Conservation (phyloP, 768 basidiomycete species). For the Leccinum rimulosum region DNA sequence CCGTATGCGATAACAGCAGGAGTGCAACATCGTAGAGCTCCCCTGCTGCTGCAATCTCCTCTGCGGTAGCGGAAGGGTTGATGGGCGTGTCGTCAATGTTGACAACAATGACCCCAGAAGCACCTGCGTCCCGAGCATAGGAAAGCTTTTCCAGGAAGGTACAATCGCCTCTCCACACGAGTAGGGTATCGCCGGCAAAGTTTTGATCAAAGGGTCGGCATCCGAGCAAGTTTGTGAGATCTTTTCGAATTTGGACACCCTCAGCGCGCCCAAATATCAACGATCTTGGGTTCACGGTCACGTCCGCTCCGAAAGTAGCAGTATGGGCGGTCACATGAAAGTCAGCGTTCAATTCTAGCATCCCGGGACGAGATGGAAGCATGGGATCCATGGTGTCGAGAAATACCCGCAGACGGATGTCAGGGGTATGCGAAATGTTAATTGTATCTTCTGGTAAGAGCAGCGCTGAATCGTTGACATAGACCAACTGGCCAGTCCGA, state of each 20-base stretch:
- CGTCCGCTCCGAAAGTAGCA: slow-evolving; percentile 68
- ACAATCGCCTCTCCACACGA: slow-evolving; percentile 78
- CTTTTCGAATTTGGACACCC: slow-evolving; percentile 56
- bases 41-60: slow-evolving; percentile 57
- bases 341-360: slow-evolving; percentile 41
- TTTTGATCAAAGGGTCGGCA: slow-evolving; percentile 52
- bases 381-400: slow-evolving; percentile 50
- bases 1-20: slow-evolving; percentile 52
- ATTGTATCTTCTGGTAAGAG: slow-evolving; percentile 34
- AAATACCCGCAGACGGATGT: slow-evolving; percentile 60
- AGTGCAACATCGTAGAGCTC: slow-evolving; percentile 58
- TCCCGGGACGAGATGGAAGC: slow-evolving; percentile 38
- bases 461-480: slow-evolving; percentile 66
- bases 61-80: slow-evolving; percentile 61
- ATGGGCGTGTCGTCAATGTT: slow-evolving; percentile 57
- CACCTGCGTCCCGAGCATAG: slow-evolving; percentile 64
- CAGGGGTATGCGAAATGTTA: slow-evolving; percentile 25
- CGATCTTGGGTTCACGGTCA: slow-evolving; percentile 33
- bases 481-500: slow-evolving; percentile 76
- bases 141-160: slow-evolving; percentile 85
- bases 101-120: slow-evolving; percentile 76
- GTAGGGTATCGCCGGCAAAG: slow-evolving; percentile 51
- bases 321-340: slow-evolving; percentile 58
- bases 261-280: slow-evolving; percentile 48
- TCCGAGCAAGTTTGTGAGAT: slow-evolving; percentile 52